Evolutionary conservation across 495 filamentous ascomycete genomes (phyloP).

Genomic region (Tuber indicum): DNA sequence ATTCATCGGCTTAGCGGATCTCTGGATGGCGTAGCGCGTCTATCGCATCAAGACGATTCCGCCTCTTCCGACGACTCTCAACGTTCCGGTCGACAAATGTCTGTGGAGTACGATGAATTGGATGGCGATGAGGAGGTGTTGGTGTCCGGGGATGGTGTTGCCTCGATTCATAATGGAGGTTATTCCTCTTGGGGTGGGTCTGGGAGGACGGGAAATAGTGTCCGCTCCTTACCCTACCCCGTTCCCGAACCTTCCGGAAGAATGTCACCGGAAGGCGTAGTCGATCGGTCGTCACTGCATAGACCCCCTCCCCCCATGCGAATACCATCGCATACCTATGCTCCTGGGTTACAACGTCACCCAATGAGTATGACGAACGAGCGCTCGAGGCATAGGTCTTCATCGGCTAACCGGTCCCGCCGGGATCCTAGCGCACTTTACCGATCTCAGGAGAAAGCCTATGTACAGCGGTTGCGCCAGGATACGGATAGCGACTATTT

Average conservation of each 20-base stretch:
- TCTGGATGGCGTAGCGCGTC: constrained; percentile 25
- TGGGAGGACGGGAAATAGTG: constrained; percentile 29
- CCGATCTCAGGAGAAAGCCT: constrained; percentile 72
- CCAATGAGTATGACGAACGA: constrained; percentile 53
- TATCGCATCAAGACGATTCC: constrained; percentile 24
- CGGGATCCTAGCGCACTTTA: constrained; percentile 74
- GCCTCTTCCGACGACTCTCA: constrained; percentile 23
- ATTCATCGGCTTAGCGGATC: constrained; percentile 28
- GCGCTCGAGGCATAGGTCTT: constrained; percentile 45
- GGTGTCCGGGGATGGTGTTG: constrained; percentile 29
- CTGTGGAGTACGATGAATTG: constrained; percentile 31
- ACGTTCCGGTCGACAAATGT: constrained; percentile 21
- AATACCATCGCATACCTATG: constrained; percentile 67
- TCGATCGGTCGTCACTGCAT: constrained; percentile 46
- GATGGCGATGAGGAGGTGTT: constrained; percentile 35
- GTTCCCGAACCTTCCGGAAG: constrained; percentile 34
- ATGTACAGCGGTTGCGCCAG: constrained; percentile 68
- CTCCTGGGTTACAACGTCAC: constrained; percentile 56
- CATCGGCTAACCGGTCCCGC: constrained; percentile 51
- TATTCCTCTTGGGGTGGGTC: constrained; percentile 21
- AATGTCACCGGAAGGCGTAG: constrained; percentile 38
- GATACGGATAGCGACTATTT: constrained; percentile 70
- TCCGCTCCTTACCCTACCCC: constrained; percentile 28
- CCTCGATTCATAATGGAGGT: constrained; percentile 26
- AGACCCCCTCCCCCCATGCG: constrained; percentile 57